Conservation (phyloP, 148 eudicot species). For the Nepenthes gracilis region DNA sequence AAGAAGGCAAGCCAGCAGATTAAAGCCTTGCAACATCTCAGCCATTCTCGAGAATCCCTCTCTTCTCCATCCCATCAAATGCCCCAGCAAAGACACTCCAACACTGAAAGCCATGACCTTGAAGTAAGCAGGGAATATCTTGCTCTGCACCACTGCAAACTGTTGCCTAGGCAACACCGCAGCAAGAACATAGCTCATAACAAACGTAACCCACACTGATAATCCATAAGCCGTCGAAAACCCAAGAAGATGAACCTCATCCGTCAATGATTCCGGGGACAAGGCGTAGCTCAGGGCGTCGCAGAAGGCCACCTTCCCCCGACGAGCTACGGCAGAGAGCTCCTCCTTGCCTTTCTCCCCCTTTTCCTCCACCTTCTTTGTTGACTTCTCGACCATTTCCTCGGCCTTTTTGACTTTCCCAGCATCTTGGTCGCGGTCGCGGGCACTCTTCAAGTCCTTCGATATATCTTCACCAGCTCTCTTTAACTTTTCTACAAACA, state of each 20-base stretch:
- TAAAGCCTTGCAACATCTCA: slow-evolving; percentile 32
- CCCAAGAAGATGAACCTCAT: slow-evolving; percentile 44
- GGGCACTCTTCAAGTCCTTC: too few species aligned
- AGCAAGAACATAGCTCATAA: slow-evolving; percentile 58
- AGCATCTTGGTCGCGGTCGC: not conserved
- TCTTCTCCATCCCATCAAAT: slow-evolving; percentile 24
- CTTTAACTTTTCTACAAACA: slow-evolving; percentile 9
- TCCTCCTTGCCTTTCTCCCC: slow-evolving; percentile 22
- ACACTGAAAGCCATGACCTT: slow-evolving; percentile 53
- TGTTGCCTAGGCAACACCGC: slow-evolving; percentile 58
- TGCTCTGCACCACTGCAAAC: slow-evolving; percentile 76
- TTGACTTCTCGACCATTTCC: not conserved
- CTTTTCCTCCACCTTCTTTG: slow-evolving; percentile 5
- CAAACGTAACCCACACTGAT: slow-evolving; percentile 73
- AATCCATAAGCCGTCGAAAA: slow-evolving; percentile 57
- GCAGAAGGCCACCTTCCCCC: slow-evolving; percentile 19
- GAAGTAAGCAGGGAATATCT: slow-evolving; percentile 73
- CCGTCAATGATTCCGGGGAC: slow-evolving; percentile 11
- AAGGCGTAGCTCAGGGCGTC: slow-evolving; percentile 15
- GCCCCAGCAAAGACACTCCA: slow-evolving; percentile 48
- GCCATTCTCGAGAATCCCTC: slow-evolving; percentile 3
- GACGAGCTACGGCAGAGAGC: slow-evolving; percentile 14
- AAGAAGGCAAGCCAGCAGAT: slow-evolving; percentile 29
- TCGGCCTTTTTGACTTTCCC: slow-evolving; percentile 2
- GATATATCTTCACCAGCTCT: too few species aligned